Base-by-base conservation (phyloP, 129 eudicot species). In the Ambrosia trifida region DNA sequence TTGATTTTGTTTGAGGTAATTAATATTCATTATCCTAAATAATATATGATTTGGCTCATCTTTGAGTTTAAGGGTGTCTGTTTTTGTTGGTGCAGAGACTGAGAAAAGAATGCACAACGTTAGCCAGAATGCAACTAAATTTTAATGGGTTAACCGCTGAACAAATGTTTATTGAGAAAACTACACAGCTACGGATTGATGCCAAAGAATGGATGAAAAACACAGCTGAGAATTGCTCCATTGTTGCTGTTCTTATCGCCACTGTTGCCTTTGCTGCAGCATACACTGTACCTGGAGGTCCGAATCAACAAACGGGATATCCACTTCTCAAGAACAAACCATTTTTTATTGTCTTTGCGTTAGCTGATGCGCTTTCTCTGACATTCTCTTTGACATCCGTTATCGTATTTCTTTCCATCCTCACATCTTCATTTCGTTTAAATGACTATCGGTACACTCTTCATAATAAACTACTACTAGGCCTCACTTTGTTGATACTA, bases 221-320 rank as follows among this genome's bases (percentile, higher is more conserved):
- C 36, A 81, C 75, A 2, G 79, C 78, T 19, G 72, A 77, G 35
- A 72, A 77, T 9, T 81, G 82, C 49, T 71, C 82, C 36, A 72
- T 72, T 28, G 73, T 82, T 43, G 82, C 79, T 11, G 74, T 82
- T 8, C 82, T 77, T 28, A 46, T 79, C 16, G 79, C 75, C 45
- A 73, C 78, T 3, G 79, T 79, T 36, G 83, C 75, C 36, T 72
- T 79, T 73, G 63, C 83, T 20, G 62, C 83, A 65, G 78, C 83
- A 20, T 56, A 54, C 70, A 66, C 75, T 24, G 50, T 73, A 12
- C 83, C 79, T 3, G 85, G 85, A 30, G 82, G 80, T 52, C 32
- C 73, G 3, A 35, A 71, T 32, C 56, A 49, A 47, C 12, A 14
- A 0, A 79, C 63, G 0, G 83, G 83, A 3, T 18, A 14, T 28